Percentiles rank a stretch among this genome's conserved stretches.
Evolutionary conservation across 345 rosid species (phyloP).

Genomic region (Anastatica hierochuntica): DNA sequence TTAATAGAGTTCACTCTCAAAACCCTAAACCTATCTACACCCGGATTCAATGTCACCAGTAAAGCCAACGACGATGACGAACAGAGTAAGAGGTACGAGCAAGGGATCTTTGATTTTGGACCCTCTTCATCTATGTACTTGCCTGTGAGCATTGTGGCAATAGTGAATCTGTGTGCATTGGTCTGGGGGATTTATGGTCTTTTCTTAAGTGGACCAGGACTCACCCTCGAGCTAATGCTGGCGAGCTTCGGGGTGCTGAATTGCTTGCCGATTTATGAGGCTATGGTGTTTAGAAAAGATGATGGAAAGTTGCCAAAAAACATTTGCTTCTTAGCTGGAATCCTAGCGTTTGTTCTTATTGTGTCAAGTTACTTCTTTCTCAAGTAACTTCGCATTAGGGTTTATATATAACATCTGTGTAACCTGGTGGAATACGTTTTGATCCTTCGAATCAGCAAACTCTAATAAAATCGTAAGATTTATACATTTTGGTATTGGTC

Average conservation of each 20-base stretch:
- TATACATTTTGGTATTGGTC: conserved; percentile 3
- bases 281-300: conserved; percentile 50
- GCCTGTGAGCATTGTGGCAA: conserved; percentile 32
- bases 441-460: not conserved
- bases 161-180: conserved; percentile 41
- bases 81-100: conserved; percentile 43
- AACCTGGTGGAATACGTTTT: no score
- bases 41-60: conserved; percentile 49
- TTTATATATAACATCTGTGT: not conserved
- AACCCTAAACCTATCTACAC: conserved; percentile 34
- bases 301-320: conserved; percentile 38
- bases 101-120: conserved; percentile 55
- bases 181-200: conserved; percentile 17
- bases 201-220: conserved; percentile 15
- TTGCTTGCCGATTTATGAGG: conserved; percentile 50
- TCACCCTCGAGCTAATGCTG: conserved; percentile 30
- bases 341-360: conserved; percentile 27
- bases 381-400: conserved; percentile 11
- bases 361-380: conserved; percentile 20
- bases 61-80: conserved; percentile 43
- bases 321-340: conserved; percentile 20
- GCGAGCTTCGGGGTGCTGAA: conserved; percentile 38
- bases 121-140: conserved; percentile 49
- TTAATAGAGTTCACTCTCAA: conserved; percentile 35
- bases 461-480: no score